Percentiles rank a stretch among this genome's conserved stretches.
Evolutionary conservation across 352 stramenopile genomes (phyloP).

Genomic region (Bremia lactucae): DNA sequence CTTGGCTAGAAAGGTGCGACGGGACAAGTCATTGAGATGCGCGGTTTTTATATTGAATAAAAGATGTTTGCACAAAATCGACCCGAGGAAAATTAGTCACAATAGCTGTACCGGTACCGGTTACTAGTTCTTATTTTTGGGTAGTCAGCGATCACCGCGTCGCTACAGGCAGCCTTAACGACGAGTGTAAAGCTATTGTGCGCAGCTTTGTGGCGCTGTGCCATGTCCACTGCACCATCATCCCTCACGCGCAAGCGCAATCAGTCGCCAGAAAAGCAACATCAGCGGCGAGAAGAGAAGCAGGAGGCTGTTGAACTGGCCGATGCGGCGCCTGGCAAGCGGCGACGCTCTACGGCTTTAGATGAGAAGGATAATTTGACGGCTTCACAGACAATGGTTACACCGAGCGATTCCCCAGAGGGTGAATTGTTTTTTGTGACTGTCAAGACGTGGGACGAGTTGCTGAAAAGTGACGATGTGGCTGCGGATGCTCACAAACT

Average conservation of each 20-base stretch:
- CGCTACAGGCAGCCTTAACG: slow-evolving; percentile 9
- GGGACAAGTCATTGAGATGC: too few species aligned
- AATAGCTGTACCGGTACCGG: too few species aligned
- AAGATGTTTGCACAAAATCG: too few species aligned
- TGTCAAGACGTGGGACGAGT: slow-evolving; percentile 33
- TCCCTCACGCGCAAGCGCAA: slow-evolving; percentile 15
- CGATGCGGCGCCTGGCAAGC: slow-evolving; percentile 17
- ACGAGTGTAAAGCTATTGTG: slow-evolving; percentile 16
- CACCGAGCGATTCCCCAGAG: slow-evolving; percentile 37
- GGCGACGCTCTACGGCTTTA: slow-evolving; percentile 15
- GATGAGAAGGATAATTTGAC: neutral
- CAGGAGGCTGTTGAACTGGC: slow-evolving; percentile 12
- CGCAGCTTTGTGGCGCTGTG: slow-evolving; percentile 19
- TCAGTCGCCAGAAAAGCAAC: slow-evolving; percentile 1
- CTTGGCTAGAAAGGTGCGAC: too few species aligned
- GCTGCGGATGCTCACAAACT: slow-evolving; percentile 23
- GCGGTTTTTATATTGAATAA: too few species aligned
- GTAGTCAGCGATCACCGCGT: neutral
- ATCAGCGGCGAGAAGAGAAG: slow-evolving; percentile 10
- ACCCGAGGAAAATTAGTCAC: too few species aligned
- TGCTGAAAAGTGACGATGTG: slow-evolving; percentile 26
- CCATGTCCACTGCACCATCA: slow-evolving; percentile 11
- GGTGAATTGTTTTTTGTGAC: slow-evolving; percentile 51
- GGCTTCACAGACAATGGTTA: slow-evolving; percentile 13
- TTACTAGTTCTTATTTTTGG: neutral